Conservation (phyloP, 2,329 filamentous ascomycete species). For the Fusarium sacchari region DNA sequence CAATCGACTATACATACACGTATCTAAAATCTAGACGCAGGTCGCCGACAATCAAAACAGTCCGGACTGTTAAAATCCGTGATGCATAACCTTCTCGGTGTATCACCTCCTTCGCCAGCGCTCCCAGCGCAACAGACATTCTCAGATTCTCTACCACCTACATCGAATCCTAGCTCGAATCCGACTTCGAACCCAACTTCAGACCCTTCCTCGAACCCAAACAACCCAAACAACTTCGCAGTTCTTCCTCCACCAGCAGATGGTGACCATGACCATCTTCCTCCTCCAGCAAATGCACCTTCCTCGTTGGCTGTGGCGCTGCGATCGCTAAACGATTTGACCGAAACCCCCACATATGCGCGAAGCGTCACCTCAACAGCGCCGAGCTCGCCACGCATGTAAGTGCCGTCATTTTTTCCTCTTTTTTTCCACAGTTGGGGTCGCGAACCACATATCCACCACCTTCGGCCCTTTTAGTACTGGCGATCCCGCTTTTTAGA, state of each 20-base stretch:
- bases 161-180: constrained; percentile 35
- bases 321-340: constrained; percentile 56
- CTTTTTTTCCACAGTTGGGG: constrained; percentile 13
- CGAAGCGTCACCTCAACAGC: constrained; percentile 68
- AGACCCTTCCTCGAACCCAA: constrained; percentile 38
- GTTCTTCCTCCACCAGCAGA: constrained; percentile 50
- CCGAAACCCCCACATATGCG: constrained; percentile 65
- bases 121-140: constrained; percentile 45
- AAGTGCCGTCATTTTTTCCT: constrained; percentile 46
- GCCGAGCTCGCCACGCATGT: constrained; percentile 68
- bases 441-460: constrained; percentile 36
- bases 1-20: constrained; percentile 3
- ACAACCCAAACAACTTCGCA: constrained; percentile 44
- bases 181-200: constrained; percentile 39
- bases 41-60: constrained; percentile 53
- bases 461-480: constrained; percentile 36
- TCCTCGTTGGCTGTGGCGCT: constrained; percentile 55
- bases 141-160: constrained; percentile 29
- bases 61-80: constrained; percentile 56
- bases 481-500: constrained; percentile 30
- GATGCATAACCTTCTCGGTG: constrained; percentile 56
- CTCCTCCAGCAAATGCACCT: constrained; percentile 36
- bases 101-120: constrained; percentile 44
- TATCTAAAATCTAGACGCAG: constrained; percentile 42
- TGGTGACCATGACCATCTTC: constrained; percentile 44